Percentiles rank a stretch among this genome's conserved stretches.
phyloP scores from a whole-genome alignment of 306 rosid species.

The Cicer cuneatum region DNA sequence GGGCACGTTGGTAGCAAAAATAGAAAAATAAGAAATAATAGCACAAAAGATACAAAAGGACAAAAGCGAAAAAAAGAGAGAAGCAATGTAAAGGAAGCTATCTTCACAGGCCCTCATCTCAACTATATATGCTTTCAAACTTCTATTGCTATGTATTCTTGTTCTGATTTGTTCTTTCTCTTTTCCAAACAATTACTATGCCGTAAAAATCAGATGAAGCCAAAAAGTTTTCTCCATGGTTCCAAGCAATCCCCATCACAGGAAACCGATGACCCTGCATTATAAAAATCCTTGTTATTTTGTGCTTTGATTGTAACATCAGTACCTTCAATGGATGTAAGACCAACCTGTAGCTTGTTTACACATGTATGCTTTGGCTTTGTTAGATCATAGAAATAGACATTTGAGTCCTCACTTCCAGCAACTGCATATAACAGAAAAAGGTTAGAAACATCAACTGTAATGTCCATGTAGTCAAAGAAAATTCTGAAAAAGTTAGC shows the following conservation, averaged over 20 bases:
- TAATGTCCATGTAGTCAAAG: conserved; percentile 9
- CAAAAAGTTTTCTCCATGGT: conserved; percentile 90
- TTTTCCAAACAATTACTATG: conserved; percentile 92
- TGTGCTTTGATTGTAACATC: conserved; percentile 10
- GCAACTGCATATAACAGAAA: conserved; percentile 62
- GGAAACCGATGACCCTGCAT: conserved; percentile 98
- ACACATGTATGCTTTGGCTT: conserved; percentile 93
- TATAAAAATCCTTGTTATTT: conserved; percentile 42
- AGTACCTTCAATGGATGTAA: conserved; percentile 19
- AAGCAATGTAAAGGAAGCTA: conserved; percentile 37
- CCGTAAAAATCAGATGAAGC: conserved; percentile 95
- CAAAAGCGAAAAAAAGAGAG: conserved; percentile 19
- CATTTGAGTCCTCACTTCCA: conserved; percentile 99
- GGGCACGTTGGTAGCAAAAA: conserved; percentile 13
- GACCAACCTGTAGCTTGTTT: conserved; percentile 91
- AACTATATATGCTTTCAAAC: conserved; percentile 30
- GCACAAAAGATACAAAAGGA: conserved; percentile 44
- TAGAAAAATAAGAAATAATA: conserved; percentile 8
- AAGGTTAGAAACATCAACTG: conserved; percentile 41
- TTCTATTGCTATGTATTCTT: conserved; percentile 34
- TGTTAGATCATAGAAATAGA: conserved; percentile 93
- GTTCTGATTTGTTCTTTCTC: conserved; percentile 72
- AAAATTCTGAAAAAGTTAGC: conserved; percentile 23
- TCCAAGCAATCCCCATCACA: conserved; percentile 89
- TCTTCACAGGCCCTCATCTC: conserved; percentile 39